Evolutionary conservation across 441 rosid species (phyloP).

Genomic region (Bocquillonia castaneifolia): DNA sequence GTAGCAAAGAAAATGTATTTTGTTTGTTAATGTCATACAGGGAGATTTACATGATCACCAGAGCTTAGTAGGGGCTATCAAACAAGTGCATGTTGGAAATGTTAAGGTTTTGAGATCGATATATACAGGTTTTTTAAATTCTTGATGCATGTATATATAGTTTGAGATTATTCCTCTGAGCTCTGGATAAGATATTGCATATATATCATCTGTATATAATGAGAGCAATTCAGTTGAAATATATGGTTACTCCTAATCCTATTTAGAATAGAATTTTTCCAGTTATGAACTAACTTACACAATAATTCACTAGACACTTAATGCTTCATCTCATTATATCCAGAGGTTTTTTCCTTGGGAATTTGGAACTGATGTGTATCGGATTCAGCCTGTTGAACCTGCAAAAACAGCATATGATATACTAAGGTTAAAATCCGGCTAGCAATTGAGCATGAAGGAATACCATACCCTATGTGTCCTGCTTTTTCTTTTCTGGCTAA

Average conservation of each 20-base stretch:
- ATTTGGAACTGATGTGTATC: slow-evolving; percentile 48
- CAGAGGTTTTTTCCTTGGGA: slow-evolving; percentile 37
- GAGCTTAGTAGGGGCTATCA: slow-evolving; percentile 37
- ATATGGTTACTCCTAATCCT: too few relatives aligned
- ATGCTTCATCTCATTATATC: neutral
- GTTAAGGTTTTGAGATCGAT: slow-evolving; percentile 41
- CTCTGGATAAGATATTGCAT: too few relatives aligned
- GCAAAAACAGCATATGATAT: slow-evolving; percentile 25
- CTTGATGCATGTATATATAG: too few relatives aligned
- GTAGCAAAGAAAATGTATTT: too few relatives aligned
- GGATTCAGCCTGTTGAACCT: slow-evolving; percentile 36
- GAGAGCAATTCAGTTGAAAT: too few relatives aligned
- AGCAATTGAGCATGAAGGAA: slow-evolving; percentile 35
- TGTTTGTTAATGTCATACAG: too few relatives aligned
- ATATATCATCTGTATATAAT: too few relatives aligned
- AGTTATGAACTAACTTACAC: too few relatives aligned
- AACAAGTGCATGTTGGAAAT: slow-evolving; percentile 45
- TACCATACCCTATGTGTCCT: slow-evolving; percentile 44
- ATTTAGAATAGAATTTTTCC: too few relatives aligned
- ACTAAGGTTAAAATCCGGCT: slow-evolving; percentile 35
- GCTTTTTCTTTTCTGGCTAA: slow-evolving; percentile 50
- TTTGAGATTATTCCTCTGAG: too few relatives aligned
- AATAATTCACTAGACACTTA: too few relatives aligned
- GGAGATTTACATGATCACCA: slow-evolving; percentile 41
- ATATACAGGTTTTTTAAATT: too few relatives aligned